A percentile compares a stretch with the other conserved stretches of the same genome.
phyloP scores from a whole-genome alignment of 345 rosid species.

The Hirschfeldia incana region DNA sequence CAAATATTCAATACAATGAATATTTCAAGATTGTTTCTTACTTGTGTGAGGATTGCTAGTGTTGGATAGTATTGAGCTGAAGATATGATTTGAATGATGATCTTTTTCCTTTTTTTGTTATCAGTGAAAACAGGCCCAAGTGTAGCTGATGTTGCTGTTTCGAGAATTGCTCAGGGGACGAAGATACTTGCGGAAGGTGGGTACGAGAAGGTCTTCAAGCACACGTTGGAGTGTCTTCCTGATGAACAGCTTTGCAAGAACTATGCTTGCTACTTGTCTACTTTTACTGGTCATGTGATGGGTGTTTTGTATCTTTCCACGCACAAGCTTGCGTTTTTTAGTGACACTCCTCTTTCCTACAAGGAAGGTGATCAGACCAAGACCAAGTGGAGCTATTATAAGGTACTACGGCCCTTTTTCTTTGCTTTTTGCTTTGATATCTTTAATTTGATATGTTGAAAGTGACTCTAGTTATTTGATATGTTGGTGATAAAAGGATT shows the following conservation, averaged over 20 bases:
- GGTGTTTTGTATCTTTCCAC: slow-evolving; percentile 83
- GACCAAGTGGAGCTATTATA: slow-evolving; percentile 82
- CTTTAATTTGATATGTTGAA: too few relatives aligned
- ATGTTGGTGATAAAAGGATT: not conserved
- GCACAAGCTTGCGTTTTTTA: slow-evolving; percentile 76
- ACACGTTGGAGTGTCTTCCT: slow-evolving; percentile 70
- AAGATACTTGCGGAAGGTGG: slow-evolving; percentile 97
- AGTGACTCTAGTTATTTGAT: too few relatives aligned
- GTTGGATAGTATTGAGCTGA: too few relatives aligned
- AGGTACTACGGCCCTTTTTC: slow-evolving; percentile 48
- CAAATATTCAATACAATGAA: too few relatives aligned
- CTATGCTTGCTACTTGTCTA: slow-evolving; percentile 88
- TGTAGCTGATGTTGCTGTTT: slow-evolving; percentile 88
- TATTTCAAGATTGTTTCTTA: too few relatives aligned
- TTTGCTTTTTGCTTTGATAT: not conserved
- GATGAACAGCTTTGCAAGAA: slow-evolving; percentile 79
- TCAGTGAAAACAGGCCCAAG: slow-evolving; percentile 94
- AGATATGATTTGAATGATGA: not conserved
- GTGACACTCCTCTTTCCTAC: slow-evolving; percentile 83
- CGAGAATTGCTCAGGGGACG: slow-evolving; percentile 88
- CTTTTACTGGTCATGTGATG: slow-evolving; percentile 97
- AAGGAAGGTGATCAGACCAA: slow-evolving; percentile 66
- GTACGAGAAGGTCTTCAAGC: slow-evolving; percentile 78
- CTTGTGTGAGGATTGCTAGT: too few relatives aligned
- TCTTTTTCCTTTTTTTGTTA: not conserved